Conservation (phyloP, 495 filamentous ascomycete species). For the Daldinia decipiens region DNA sequence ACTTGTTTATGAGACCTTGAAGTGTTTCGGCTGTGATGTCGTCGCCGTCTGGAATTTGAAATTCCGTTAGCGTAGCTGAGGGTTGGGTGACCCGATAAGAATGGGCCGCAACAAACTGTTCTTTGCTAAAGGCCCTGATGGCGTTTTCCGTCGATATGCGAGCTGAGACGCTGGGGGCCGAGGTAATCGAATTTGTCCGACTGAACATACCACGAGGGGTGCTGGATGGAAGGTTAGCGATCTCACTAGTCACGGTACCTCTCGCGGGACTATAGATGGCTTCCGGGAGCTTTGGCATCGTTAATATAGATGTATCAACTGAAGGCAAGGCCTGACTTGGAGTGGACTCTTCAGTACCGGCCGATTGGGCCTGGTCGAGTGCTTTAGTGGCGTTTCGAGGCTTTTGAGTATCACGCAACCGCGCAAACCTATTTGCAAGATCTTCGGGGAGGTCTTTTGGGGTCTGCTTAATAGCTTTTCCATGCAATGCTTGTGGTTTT, state of each 20-base stretch:
- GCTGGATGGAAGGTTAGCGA: slow-evolving; percentile 60
- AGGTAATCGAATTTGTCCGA: slow-evolving; percentile 57
- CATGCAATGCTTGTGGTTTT: slow-evolving; percentile 71
- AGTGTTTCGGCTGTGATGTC: slow-evolving; percentile 74
- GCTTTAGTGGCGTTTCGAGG: slow-evolving; percentile 29
- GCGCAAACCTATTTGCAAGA: slow-evolving; percentile 67
- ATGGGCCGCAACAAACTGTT: slow-evolving; percentile 51
- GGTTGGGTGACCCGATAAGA: slow-evolving; percentile 43
- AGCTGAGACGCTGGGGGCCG: slow-evolving; percentile 46
- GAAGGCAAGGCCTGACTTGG: slow-evolving; percentile 67
- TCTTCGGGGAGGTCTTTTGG: slow-evolving; percentile 50
- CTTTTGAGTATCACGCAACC: slow-evolving; percentile 56
- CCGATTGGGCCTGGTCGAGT: slow-evolving; percentile 30
- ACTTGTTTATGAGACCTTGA: slow-evolving; percentile 66
- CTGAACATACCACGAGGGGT: slow-evolving; percentile 59
- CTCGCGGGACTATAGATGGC: slow-evolving; percentile 85
- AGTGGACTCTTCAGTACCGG: slow-evolving; percentile 59
- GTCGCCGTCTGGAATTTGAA: slow-evolving; percentile 65
- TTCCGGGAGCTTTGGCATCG: slow-evolving; percentile 80
- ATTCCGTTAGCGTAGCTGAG: slow-evolving; percentile 32
- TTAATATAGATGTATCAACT: slow-evolving; percentile 59
- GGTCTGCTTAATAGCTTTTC: slow-evolving; percentile 56
- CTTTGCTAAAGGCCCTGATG: slow-evolving; percentile 25
- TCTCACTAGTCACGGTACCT: slow-evolving; percentile 64
- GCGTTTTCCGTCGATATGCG: slow-evolving; percentile 36